A percentile compares a stretch with the other conserved stretches of the same genome.
These are phyloP conservation scores for Colletotrichum aenigma DNA, from an alignment of 2,329 filamentous ascomycete species.

Conservation along the genomic window DNA sequence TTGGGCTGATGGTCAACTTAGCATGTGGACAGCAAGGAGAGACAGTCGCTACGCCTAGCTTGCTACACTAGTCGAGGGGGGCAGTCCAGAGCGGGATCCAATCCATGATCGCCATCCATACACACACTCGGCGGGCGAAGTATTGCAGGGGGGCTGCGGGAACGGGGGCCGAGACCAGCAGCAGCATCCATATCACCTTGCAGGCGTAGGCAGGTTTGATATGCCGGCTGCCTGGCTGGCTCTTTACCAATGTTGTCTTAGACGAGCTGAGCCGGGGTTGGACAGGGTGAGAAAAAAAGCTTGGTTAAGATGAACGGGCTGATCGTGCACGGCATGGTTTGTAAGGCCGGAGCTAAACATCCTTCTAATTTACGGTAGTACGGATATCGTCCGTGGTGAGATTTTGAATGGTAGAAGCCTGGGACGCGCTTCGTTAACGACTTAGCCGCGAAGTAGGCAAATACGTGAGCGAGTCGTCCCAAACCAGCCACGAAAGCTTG, in stretches of 20 bases:
- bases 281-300: not conserved
- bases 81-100: not conserved
- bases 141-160: not conserved
- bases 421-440: not conserved
- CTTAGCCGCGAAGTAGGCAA: not conserved
- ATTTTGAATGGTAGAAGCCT: not conserved
- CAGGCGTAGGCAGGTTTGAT: not conserved
- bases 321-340: not conserved
- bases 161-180: not conserved
- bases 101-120: not conserved
- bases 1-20: not conserved
- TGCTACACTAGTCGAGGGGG: not conserved
- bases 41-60: not conserved
- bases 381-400: not conserved
- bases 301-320: not conserved
- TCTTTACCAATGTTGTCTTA: not conserved
- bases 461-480: not conserved
- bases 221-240: not conserved
- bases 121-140: not conserved
- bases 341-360: not conserved
- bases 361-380: not conserved
- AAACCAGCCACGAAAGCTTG: conserved; percentile 15
- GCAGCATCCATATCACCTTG: not conserved
- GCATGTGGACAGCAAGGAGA: not conserved
- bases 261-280: not conserved